Base-by-base conservation (phyloP, 2,329 filamentous ascomycete species). In the Allantophomopsis lycopodina region DNA sequence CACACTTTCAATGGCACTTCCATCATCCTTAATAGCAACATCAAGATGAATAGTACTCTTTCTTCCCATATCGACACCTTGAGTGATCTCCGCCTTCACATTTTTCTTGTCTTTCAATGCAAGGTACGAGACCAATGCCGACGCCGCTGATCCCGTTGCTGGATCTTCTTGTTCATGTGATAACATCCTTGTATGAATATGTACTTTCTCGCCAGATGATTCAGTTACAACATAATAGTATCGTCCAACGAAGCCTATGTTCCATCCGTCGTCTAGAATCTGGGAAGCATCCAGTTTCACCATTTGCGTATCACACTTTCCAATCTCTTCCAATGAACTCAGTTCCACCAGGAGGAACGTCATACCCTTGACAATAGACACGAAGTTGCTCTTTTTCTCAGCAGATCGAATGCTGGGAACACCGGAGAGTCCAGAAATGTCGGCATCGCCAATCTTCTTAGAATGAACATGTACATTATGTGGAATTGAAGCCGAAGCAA, bases 341-440 rank as follows among this genome's bases (percentile, higher is more conserved):
- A 91, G 61, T 47, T 73, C 62, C 10, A 82, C 62, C 23, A 84
- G 68, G 13, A 74, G 56, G 56, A 86, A 86, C 1, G 73, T 74
- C 77, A 88, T 80, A 38, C 82, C 83, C 37, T 73, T 73, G 32
- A 86, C 80, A 37, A 86, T 72, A 47, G 71, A 76, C 42, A 78
- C 68, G 14, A 75, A 51, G 5, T 72, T 71, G 2, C 70, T 66
- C 5, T 48, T 46, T 14, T 61, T 51, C 50, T 69, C 67, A 2
- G 61, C 60, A n/a, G 53, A 40, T 16, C 52, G 52, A 36, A 65
- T 53, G 4, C 43, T 44, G 0, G 45, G 34, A 20, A 58, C 51
- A 7, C 44, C 14, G 16, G 56, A 53, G 11, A 63, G 53, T 15
- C 48, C 37, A 16, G n/a, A 38, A 18, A 35, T 17, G 38, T 15